Percentiles rank a stretch among this genome's conserved stretches.
These are phyloP conservation scores for Dryadomyces quercus-mongolicae DNA, from an alignment of 2,329 filamentous ascomycete genomes.

Conservation along the genomic window DNA sequence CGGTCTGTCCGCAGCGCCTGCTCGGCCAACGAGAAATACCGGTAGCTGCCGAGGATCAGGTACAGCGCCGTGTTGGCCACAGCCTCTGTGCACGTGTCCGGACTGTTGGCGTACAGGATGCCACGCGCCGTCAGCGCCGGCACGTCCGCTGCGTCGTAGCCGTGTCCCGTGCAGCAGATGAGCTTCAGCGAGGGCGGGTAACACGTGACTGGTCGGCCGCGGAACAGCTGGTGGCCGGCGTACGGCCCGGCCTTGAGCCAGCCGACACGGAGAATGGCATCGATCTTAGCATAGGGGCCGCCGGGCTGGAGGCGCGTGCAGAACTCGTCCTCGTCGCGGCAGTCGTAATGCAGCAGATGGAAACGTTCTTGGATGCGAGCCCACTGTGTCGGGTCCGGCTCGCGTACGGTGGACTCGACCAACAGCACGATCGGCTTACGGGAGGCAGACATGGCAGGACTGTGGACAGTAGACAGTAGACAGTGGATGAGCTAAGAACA, in stretches of 20 bases:
- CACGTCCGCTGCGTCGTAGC: constrained; percentile 16
- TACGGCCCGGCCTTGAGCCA: constrained; percentile 20
- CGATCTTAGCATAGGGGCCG: constrained; percentile 16
- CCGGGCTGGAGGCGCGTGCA: constrained; percentile 16
- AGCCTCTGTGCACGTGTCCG: constrained; percentile 16
- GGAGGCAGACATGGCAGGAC: too few relatives aligned
- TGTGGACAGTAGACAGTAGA: too few relatives aligned
- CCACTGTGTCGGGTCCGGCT: constrained; percentile 1
- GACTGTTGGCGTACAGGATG: constrained; percentile 16
- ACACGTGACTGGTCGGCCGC: constrained; percentile 11
- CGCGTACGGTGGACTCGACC: constrained; percentile 1
- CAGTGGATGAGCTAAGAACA: too few relatives aligned
- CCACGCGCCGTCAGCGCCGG: constrained; percentile 11
- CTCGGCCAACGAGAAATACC: constrained; percentile 15
- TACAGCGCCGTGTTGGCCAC: constrained; percentile 16
- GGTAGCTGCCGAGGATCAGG: constrained; percentile 14
- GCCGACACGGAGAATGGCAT: constrained; percentile 19
- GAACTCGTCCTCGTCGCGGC: constrained; percentile 13
- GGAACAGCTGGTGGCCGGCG: constrained; percentile 17
- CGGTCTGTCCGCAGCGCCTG: constrained; percentile 11
- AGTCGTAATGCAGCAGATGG: constrained; percentile 14
- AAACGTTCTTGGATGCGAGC: background rate
- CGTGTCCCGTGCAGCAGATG: constrained; percentile 15
- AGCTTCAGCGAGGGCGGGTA: constrained; percentile 14
- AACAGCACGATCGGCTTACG: background rate